Evolutionary conservation across 345 rosid genomes (phyloP).

Genomic region (Xanthoceras sorbifolium): DNA sequence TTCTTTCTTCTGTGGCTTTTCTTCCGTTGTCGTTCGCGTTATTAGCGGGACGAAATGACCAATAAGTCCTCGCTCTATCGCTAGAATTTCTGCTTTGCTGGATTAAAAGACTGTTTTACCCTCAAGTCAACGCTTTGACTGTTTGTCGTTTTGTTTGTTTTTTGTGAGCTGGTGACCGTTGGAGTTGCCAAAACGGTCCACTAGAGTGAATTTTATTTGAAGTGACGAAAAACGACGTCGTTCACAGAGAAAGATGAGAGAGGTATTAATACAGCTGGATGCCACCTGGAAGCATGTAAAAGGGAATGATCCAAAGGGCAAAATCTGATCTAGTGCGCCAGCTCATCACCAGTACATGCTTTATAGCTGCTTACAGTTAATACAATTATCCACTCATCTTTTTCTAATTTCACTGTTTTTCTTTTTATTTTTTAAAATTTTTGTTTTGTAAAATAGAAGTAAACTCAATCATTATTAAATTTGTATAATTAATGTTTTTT

Average conservation of each 20-base stretch:
- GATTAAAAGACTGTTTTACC: slow-evolving; percentile 19
- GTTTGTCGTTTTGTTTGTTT: slow-evolving; percentile 14
- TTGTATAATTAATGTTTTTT: no score
- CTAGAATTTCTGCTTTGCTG: not conserved
- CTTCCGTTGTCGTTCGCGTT: not conserved
- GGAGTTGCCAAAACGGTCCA: slow-evolving; percentile 22
- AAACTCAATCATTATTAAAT: no score
- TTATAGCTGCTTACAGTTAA: slow-evolving; percentile 4
- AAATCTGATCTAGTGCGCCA: slow-evolving; percentile 34
- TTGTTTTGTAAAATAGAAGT: no score
- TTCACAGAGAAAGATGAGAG: not conserved
- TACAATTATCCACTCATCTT: not conserved
- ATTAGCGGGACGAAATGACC: not conserved
- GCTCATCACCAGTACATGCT: slow-evolving; percentile 30
- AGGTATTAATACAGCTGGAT: slow-evolving; percentile 40
- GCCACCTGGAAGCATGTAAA: slow-evolving; percentile 48
- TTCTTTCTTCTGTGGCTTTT: not conserved
- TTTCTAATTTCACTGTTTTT: not conserved
- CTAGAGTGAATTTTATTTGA: slow-evolving; percentile 15
- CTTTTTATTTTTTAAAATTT: not conserved
- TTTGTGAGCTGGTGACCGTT: slow-evolving; percentile 40
- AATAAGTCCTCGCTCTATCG: not conserved
- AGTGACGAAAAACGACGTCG: slow-evolving; percentile 22
- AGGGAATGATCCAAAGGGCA: not conserved
- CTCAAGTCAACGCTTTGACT: not conserved